These are phyloP conservation scores for Glycine soja DNA, from an alignment of 306 rosid species.

Conservation along the genomic window DNA sequence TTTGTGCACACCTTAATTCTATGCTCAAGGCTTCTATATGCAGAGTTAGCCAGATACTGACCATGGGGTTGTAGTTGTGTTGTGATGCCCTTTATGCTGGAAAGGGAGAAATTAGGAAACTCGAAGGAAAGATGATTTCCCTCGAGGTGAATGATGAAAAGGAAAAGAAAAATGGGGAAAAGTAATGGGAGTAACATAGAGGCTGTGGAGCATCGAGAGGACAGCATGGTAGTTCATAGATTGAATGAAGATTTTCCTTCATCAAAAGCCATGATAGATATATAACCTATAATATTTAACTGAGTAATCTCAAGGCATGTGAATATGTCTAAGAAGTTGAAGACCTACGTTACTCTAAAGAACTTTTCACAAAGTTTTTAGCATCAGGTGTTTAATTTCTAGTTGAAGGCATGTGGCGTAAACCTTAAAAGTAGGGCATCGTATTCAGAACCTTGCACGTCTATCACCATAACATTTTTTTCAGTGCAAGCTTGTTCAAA, in stretches of 20 bases:
- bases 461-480: constrained; percentile 13
- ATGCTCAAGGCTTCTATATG: constrained; percentile 34
- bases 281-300: neutral
- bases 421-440: constrained; percentile 17
- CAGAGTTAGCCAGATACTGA: constrained; percentile 32
- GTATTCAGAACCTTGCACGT: constrained; percentile 35
- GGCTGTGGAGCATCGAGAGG: neutral
- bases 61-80: constrained; percentile 24
- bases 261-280: neutral
- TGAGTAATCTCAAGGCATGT: constrained; percentile 30
- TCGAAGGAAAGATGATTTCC: neutral
- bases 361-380: constrained; percentile 17
- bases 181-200: constrained; percentile 25
- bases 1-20: constrained; percentile 40
- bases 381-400: neutral
- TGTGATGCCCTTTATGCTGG: neutral
- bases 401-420: constrained; percentile 27
- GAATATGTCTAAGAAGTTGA: constrained; percentile 41
- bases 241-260: constrained; percentile 33
- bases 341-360: constrained; percentile 37
- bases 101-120: neutral
- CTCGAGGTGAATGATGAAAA: constrained; percentile 38
- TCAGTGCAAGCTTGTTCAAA: constrained; percentile 14
- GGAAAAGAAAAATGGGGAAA: constrained; percentile 13
- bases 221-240: constrained; percentile 19